Conservation (phyloP, 176 grass and related monocot species). For the Aechmea fasciata region DNA sequence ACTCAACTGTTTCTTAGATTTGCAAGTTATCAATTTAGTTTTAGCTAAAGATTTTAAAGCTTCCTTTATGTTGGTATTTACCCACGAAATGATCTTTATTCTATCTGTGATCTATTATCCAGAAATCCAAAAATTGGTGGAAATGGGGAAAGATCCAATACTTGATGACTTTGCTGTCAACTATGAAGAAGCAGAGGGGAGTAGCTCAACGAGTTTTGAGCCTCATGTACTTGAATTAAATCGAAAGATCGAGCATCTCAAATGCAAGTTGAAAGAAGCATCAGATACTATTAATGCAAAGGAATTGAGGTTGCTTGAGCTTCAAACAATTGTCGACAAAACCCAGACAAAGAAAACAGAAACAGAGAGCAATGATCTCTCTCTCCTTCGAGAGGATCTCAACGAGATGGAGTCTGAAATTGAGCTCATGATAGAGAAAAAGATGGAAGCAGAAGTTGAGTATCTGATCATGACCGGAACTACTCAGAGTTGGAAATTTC, state of each 20-base stretch:
- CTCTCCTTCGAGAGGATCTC: conserved; percentile 7
- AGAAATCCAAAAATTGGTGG: conserved; percentile 50
- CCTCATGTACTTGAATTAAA: conserved; percentile 25
- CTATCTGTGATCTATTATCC: conserved; percentile 16
- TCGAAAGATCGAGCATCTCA: conserved; percentile 40
- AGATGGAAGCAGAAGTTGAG: conserved; percentile 50
- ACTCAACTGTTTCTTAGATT: not conserved
- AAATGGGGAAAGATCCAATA: conserved; percentile 24
- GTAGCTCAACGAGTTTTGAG: conserved; percentile 12
- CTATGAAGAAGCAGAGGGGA: conserved; percentile 36
- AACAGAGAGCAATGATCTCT: not conserved
- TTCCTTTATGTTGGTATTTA: not conserved
- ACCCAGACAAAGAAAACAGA: not conserved
- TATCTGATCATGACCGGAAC: conserved; percentile 42
- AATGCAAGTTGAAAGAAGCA: conserved; percentile 41
- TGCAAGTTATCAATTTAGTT: too few relatives aligned
- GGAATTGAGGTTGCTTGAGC: conserved; percentile 34
- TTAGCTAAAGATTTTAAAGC: not conserved
- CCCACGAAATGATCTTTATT: conserved; percentile 6
- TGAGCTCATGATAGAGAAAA: conserved; percentile 46
- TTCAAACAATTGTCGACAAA: conserved; percentile 18
- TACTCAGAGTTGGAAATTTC: conserved; percentile 19
- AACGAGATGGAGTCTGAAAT: conserved; percentile 32
- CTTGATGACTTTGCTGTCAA: conserved; percentile 17
- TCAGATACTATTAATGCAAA: conserved; percentile 39